A percentile compares a stretch with the other conserved stretches of the same genome.
Conservation (phyloP, 768 basidiomycete genomes). For the Boletus sp. region DNA sequence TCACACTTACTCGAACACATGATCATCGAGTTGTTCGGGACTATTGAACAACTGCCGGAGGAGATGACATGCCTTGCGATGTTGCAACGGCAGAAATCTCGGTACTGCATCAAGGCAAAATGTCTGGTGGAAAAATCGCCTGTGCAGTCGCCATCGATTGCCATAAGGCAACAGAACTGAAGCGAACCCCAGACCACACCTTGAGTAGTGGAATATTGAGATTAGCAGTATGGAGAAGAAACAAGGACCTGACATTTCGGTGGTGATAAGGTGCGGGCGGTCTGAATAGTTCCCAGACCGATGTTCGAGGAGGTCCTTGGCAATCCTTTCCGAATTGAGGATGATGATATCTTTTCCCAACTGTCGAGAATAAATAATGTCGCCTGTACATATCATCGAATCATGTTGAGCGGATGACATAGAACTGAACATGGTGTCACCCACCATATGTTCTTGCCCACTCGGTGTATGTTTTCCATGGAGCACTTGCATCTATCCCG, state of each 20-base stretch:
- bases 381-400: background rate
- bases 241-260: background rate
- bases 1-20: background rate
- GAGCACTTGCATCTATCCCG: background rate
- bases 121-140: slow-evolving; percentile 11
- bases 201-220: background rate
- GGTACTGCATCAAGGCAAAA: background rate
- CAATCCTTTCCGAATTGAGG: background rate
- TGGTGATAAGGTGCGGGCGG: background rate
- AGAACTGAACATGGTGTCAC: background rate
- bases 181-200: background rate
- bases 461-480: background rate
- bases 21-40: background rate
- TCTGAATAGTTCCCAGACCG: slow-evolving; percentile 4
- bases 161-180: background rate
- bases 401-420: background rate
- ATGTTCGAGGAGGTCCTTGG: background rate
- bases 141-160: slow-evolving; percentile 10
- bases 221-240: background rate
- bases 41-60: background rate
- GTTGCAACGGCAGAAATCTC: background rate
- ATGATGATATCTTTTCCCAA: slow-evolving; percentile 6
- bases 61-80: slow-evolving; percentile 2
- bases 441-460: slow-evolving; percentile 9
- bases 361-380: background rate